These are phyloP conservation scores for Candida namnaoensis DNA, from an alignment of 805 yeast species.

Conservation along the genomic window DNA sequence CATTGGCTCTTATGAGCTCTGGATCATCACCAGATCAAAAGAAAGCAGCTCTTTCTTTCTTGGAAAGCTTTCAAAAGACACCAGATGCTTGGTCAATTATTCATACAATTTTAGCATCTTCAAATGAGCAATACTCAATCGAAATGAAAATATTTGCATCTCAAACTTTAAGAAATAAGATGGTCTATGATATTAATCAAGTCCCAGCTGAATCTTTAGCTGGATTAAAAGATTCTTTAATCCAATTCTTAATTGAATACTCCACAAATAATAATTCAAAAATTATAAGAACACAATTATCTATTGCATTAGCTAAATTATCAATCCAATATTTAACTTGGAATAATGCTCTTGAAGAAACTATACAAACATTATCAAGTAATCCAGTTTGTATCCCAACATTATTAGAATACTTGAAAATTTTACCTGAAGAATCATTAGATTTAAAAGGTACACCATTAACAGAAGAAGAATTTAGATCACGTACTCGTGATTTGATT, in stretches of 20 bases:
- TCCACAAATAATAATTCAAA: conserved; percentile 27
- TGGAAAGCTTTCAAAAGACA: conserved; percentile 81
- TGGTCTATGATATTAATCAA: conserved; percentile 79
- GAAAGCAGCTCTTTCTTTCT: conserved; percentile 43
- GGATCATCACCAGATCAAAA: conserved; percentile 22
- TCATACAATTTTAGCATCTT: conserved; percentile 39
- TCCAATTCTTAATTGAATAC: conserved; percentile 47
- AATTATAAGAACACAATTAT: conserved; percentile 74
- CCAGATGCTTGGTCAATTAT: conserved; percentile 72
- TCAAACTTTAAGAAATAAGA: conserved; percentile 80
- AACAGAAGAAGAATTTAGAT: conserved; percentile 70
- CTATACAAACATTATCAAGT: conserved; percentile 39
- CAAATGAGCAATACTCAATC: conserved; percentile 23
- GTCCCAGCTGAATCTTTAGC: conserved; percentile 49
- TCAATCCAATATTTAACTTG: conserved; percentile 72
- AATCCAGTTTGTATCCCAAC: conserved; percentile 30
- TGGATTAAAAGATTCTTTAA: conserved; percentile 59
- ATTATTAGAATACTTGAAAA: conserved; percentile 71
- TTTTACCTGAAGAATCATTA: conserved; percentile 85
- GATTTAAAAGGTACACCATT: conserved; percentile 72
- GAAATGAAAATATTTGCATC: conserved; percentile 78
- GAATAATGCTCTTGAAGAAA: conserved; percentile 63
- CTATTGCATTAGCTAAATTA: conserved; percentile 73
- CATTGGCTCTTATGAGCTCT: conserved; percentile 17
- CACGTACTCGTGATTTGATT: conserved; percentile 56